Evolutionary conservation across 768 basidiomycete species (phyloP).

Genomic region (Phylloporus scabripes): DNA sequence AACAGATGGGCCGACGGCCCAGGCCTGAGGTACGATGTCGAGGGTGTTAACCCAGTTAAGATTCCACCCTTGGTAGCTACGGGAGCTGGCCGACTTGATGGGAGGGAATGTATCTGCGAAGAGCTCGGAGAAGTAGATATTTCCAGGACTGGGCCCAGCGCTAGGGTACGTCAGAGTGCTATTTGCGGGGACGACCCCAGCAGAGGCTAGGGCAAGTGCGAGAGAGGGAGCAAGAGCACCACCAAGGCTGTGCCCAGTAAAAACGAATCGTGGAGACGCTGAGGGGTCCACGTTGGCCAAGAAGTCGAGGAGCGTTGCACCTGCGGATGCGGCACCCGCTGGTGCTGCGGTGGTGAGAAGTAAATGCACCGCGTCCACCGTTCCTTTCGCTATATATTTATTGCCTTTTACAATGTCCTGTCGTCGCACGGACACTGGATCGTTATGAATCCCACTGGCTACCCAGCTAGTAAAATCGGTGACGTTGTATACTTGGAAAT

Average conservation of each 20-base stretch:
- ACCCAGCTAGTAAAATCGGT: constrained; percentile 6
- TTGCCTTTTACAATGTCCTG: not conserved
- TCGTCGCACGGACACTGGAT: not conserved
- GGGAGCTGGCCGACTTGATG: not conserved
- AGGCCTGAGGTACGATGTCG: not conserved
- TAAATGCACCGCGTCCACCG: not conserved
- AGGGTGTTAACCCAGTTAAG: not conserved
- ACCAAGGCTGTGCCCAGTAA: constrained; percentile 4
- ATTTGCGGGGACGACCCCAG: not conserved
- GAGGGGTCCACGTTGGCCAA: not conserved
- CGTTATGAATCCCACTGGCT: not conserved
- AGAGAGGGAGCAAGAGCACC: constrained; percentile 5
- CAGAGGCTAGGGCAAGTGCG: constrained; percentile 1
- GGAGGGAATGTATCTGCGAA: not conserved
- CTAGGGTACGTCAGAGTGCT: constrained; percentile 3
- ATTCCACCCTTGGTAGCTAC: not conserved
- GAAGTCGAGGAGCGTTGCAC: constrained; percentile 4
- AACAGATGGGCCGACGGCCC: not conserved
- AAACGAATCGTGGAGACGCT: not conserved
- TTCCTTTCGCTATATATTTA: constrained; percentile 3
- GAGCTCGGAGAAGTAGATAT: not conserved
- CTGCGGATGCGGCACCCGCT: not conserved
- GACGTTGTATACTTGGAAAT: constrained; percentile 1
- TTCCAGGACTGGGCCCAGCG: constrained; percentile 12
- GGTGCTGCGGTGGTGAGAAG: constrained; percentile 1